phyloP scores from a whole-genome alignment of 108 stramenopile genomes.

The Nitzschia sp. region DNA sequence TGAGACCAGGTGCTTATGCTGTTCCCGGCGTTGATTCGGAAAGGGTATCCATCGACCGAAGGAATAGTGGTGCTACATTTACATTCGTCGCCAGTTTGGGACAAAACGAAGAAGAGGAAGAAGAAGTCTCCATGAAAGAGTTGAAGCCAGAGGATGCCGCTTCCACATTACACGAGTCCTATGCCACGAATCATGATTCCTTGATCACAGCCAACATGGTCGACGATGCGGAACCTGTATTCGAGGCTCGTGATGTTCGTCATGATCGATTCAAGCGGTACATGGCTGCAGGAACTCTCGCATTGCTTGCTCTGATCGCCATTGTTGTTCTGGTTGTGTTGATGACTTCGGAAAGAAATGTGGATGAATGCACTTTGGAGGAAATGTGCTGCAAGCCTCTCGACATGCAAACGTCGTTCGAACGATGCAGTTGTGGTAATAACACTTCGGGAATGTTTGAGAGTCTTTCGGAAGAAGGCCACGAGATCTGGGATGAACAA shows the following conservation, averaged over 20 bases:
- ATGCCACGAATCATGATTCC: too few relatives aligned
- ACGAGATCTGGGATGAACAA: background rate
- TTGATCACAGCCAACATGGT: background rate
- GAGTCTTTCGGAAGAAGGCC: background rate
- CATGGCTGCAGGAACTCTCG: background rate
- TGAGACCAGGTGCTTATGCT: background rate
- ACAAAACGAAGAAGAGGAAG: background rate
- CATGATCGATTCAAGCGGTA: background rate
- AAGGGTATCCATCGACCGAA: background rate
- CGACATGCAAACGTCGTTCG: background rate
- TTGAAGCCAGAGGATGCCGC: background rate
- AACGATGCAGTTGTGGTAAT: background rate
- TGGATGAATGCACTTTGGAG: background rate
- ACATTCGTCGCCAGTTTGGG: background rate
- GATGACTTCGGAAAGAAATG: background rate
- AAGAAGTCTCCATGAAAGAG: too few relatives aligned
- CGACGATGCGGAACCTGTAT: background rate
- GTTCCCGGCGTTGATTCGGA: background rate
- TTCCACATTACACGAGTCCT: background rate
- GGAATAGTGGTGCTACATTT: too few relatives aligned
- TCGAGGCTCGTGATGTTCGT: background rate
- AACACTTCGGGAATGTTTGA: background rate
- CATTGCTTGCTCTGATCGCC: background rate
- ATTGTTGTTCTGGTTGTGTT: background rate
- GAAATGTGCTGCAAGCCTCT: background rate